phyloP scores from a whole-genome alignment of 1,284 basidiomycete genomes.

The Golubevia pallescens region DNA sequence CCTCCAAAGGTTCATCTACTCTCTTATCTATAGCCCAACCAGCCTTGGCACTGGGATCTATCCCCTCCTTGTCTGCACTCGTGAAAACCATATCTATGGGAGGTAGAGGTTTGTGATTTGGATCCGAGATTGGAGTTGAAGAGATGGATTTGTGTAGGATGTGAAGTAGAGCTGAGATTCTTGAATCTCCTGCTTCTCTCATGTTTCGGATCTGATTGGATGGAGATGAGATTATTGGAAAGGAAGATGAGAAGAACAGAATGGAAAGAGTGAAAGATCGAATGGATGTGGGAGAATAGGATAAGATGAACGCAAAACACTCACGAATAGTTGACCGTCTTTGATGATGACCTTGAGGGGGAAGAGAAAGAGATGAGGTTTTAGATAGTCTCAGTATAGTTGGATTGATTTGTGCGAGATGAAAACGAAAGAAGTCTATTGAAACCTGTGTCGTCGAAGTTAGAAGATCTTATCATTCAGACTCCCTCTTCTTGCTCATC shows the following conservation, averaged over 20 bases:
- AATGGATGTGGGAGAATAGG: too few relatives aligned
- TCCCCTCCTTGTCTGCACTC: constrained; percentile 32
- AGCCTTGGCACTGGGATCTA: constrained; percentile 10
- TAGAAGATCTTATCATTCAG: too few relatives aligned
- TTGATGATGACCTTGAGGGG: constrained; percentile 19
- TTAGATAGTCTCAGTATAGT: constrained; percentile 3
- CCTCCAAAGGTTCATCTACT: constrained; percentile 9
- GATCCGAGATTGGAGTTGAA: constrained; percentile 12
- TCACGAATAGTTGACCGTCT: constrained; percentile 24
- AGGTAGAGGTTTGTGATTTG: background rate
- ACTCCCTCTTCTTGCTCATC: too few relatives aligned
- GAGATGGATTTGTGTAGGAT: constrained; percentile 23
- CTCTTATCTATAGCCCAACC: constrained; percentile 29
- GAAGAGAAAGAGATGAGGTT: constrained; percentile 2
- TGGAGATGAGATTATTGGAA: too few relatives aligned
- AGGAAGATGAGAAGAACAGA: too few relatives aligned
- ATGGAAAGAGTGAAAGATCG: too few relatives aligned
- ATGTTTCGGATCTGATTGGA: constrained; percentile 17
- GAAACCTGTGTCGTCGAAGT: background rate
- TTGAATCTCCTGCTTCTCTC: constrained; percentile 26
- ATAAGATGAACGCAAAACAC: too few relatives aligned
- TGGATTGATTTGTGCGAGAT: background rate
- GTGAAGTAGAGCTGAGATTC: constrained; percentile 29
- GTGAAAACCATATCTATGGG: constrained; percentile 25
- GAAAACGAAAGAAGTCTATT: background rate